Percentiles rank a stretch among this genome's conserved stretches.
Evolutionary conservation across 1,284 basidiomycete species (phyloP).

Genomic region (Heterobasidion parviporum): DNA sequence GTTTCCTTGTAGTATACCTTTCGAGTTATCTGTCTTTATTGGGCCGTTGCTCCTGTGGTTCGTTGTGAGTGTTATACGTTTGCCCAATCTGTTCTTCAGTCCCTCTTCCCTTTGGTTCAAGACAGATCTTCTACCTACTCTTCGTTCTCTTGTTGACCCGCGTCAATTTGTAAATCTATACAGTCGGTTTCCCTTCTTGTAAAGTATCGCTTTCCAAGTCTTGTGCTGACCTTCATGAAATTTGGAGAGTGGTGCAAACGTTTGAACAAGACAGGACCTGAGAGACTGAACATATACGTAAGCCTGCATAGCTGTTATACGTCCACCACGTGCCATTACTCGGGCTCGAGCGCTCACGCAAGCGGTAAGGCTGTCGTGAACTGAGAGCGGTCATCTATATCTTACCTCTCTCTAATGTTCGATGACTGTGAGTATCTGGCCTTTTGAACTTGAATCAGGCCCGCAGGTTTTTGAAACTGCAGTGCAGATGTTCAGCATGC

Average conservation of each 20-base stretch:
- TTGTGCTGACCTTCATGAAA: background rate
- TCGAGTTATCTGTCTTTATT: background rate
- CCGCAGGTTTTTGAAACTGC: conserved; percentile 1
- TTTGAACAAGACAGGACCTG: no score
- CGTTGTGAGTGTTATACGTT: background rate
- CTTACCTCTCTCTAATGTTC: conserved; percentile 44
- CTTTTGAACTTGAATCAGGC: conserved; percentile 5
- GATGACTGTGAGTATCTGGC: conserved; percentile 66
- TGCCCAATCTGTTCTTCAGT: background rate
- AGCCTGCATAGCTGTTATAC: no score
- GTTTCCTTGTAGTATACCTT: background rate
- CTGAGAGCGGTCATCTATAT: no score
- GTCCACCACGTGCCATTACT: no score
- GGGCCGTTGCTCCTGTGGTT: background rate
- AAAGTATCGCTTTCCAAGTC: background rate
- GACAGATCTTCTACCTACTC: no score
- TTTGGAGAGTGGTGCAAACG: background rate
- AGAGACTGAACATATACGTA: no score
- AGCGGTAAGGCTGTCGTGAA: background rate
- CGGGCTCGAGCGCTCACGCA: no score
- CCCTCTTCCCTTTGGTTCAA: no score
- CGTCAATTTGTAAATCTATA: background rate
- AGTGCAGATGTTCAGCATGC: conserved; percentile 78
- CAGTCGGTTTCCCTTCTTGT: background rate
- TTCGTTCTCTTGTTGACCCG: no score